Percentiles rank a stretch among this genome's conserved stretches.
These are phyloP conservation scores for Irpex sp. DNA, from an alignment of 1,284 basidiomycete species.

Conservation along the genomic window DNA sequence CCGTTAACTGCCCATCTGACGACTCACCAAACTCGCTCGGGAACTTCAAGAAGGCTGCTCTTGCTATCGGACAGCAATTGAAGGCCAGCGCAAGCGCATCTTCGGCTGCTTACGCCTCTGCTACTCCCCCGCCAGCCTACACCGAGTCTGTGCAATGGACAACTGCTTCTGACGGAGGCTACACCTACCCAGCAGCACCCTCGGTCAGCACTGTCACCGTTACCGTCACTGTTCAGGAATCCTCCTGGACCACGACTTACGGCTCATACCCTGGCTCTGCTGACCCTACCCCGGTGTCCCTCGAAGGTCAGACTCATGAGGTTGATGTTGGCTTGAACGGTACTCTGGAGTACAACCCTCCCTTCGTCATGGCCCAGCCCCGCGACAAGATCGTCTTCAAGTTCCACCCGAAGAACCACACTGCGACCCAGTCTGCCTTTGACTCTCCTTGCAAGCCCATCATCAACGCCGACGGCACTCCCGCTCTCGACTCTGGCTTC, in stretches of 20 bases:
- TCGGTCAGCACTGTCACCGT: constrained; percentile 28
- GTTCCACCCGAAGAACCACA: constrained; percentile 64
- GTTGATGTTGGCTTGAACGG: constrained; percentile 49
- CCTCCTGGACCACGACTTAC: constrained; percentile 51
- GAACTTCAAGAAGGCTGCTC: constrained; percentile 51
- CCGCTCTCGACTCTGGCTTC: constrained; percentile 59
- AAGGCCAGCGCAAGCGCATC: constrained; percentile 21
- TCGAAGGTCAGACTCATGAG: constrained; percentile 38
- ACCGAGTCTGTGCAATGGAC: constrained; percentile 14
- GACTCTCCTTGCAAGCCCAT: constrained; percentile 51
- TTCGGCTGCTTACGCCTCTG: constrained; percentile 24
- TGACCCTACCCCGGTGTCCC: constrained; percentile 43
- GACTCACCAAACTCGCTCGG: constrained; percentile 52
- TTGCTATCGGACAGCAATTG: constrained; percentile 45
- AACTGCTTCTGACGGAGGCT: constrained; percentile 42
- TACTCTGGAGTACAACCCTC: constrained; percentile 47
- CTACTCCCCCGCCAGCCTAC: constrained; percentile 22
- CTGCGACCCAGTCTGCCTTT: constrained; percentile 66
- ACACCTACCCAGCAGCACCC: constrained; percentile 46
- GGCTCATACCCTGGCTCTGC: constrained; percentile 50
- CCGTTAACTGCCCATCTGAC: constrained; percentile 54
- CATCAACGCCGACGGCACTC: constrained; percentile 32
- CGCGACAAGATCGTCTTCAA: constrained; percentile 52
- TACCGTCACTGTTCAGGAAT: constrained; percentile 36
- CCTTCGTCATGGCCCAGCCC: constrained; percentile 43